Evolutionary conservation across 2,329 filamentous ascomycete species (phyloP).

Genomic region (Aureobasidium melanogenum): DNA sequence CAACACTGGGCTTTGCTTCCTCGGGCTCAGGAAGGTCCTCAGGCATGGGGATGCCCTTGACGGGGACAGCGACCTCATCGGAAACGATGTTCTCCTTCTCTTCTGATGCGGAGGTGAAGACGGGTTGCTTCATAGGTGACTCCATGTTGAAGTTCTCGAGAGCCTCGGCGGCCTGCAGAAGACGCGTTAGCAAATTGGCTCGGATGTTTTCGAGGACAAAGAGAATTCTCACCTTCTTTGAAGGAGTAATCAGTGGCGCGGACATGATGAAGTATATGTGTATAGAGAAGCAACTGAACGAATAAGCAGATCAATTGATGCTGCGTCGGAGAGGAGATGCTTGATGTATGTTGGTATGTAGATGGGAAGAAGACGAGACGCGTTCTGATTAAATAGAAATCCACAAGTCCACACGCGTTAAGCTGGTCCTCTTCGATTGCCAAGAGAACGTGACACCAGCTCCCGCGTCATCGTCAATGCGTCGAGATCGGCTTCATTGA

Average conservation of each 20-base stretch:
- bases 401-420: not conserved
- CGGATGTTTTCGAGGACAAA: slow-evolving; percentile 23
- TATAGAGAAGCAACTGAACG: slow-evolving; percentile 7
- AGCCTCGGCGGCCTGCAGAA: slow-evolving; percentile 68
- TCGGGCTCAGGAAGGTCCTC: slow-evolving; percentile 26
- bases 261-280: slow-evolving; percentile 41
- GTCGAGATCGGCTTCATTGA: not conserved
- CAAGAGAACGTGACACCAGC: not conserved
- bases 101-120: slow-evolving; percentile 53
- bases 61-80: slow-evolving; percentile 48
- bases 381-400: not conserved
- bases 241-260: slow-evolving; percentile 67
- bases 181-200: slow-evolving; percentile 30
- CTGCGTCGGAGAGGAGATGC: slow-evolving; percentile 8
- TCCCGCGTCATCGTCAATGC: not conserved
- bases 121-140: slow-evolving; percentile 82
- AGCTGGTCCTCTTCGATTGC: not conserved
- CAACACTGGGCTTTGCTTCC: slow-evolving; percentile 42
- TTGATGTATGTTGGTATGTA: not conserved
- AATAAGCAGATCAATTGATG: slow-evolving; percentile 12
- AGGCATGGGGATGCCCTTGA: slow-evolving; percentile 42
- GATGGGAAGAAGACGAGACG: not conserved
- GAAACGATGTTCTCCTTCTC: slow-evolving; percentile 73
- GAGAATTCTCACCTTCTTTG: slow-evolving; percentile 55
- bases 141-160: slow-evolving; percentile 89